Percentiles rank a stretch among this genome's conserved stretches.
These are phyloP conservation scores for Marsdenia floribunda DNA, from an alignment of 257 asterid genomes.

Conservation along the genomic window DNA sequence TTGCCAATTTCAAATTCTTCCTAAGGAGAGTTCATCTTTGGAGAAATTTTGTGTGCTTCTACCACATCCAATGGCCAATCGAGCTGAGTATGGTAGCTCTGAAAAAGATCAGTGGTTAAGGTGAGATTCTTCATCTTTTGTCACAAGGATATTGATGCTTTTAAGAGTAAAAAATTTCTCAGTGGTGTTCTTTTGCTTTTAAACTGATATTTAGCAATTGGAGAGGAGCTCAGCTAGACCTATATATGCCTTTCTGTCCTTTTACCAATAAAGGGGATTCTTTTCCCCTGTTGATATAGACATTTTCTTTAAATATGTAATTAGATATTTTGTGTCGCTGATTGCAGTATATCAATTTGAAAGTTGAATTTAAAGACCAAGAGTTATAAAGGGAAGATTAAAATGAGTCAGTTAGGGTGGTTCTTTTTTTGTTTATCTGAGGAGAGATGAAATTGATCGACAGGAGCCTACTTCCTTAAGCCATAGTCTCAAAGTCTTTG, in stretches of 20 bases:
- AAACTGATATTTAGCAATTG: not conserved
- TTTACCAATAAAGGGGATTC: too few species aligned
- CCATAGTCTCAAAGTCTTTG: not conserved
- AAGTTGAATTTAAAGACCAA: not conserved
- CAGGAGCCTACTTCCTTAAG: not conserved
- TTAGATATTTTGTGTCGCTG: not conserved
- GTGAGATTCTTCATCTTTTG: conserved; percentile 27
- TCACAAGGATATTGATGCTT: not conserved
- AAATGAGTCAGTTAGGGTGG: not conserved
- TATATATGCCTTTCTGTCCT: not conserved
- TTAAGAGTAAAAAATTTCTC: not conserved
- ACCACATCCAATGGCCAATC: conserved; percentile 46
- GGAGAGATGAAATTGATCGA: not conserved
- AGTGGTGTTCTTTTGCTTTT: not conserved
- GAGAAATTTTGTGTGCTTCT: conserved; percentile 53
- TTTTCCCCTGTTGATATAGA: too few species aligned
- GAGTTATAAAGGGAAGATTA: not conserved
- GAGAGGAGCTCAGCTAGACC: not conserved
- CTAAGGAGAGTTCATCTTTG: conserved; percentile 49
- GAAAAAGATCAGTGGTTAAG: conserved; percentile 36
- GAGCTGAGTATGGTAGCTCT: conserved; percentile 20
- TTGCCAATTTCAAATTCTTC: conserved; percentile 90
- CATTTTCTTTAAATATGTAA: not conserved
- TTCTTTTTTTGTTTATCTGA: not conserved
- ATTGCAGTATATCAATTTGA: not conserved